A percentile compares a stretch with the other conserved stretches of the same genome.
phyloP scores from a whole-genome alignment of 2,329 filamentous ascomycete species.

The Trichothecium sympodiale region DNA sequence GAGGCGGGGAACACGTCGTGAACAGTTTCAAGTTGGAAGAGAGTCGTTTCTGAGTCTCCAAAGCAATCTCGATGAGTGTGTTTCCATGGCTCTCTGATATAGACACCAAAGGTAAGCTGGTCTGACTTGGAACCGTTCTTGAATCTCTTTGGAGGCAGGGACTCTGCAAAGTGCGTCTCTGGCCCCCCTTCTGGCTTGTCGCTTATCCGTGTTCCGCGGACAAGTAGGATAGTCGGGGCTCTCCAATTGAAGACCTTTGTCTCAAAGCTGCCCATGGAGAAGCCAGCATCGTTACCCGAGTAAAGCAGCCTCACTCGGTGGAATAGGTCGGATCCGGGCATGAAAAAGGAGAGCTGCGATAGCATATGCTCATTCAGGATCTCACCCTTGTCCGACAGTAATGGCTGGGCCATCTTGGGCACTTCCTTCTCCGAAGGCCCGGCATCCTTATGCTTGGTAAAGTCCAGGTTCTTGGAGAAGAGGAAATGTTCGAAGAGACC shows the following conservation, averaged over 20 bases:
- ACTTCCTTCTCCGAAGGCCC: conserved; percentile 8
- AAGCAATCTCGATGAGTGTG: conserved; percentile 58
- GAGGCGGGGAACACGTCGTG: conserved; percentile 64
- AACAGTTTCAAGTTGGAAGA: conserved; percentile 62
- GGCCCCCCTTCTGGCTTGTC: conserved; percentile 36
- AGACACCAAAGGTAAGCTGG: conserved; percentile 55
- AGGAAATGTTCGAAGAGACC: conserved; percentile 65
- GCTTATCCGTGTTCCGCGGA: conserved; percentile 51
- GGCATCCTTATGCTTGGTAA: conserved; percentile 39
- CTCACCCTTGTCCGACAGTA: conserved; percentile 40
- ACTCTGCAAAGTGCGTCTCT: conserved; percentile 46
- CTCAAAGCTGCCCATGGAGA: conserved; percentile 69
- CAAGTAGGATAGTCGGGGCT: conserved; percentile 61
- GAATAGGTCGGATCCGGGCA: conserved; percentile 54
- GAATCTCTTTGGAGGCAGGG: conserved; percentile 52
- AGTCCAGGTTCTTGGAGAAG: conserved; percentile 60
- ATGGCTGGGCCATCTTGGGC: conserved; percentile 28
- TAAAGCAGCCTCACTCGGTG: conserved; percentile 56
- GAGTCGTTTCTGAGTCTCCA: conserved; percentile 47
- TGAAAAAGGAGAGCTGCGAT: conserved; percentile 63
- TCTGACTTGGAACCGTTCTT: conserved; percentile 37
- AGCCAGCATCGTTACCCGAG: conserved; percentile 58
- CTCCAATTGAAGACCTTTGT: conserved; percentile 68
- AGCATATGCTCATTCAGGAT: conserved; percentile 55
- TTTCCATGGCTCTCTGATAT: conserved; percentile 58